A percentile compares a stretch with the other conserved stretches of the same genome.
phyloP scores from a whole-genome alignment of 2,329 filamentous ascomycete genomes.

The Diaporthe destruens region DNA sequence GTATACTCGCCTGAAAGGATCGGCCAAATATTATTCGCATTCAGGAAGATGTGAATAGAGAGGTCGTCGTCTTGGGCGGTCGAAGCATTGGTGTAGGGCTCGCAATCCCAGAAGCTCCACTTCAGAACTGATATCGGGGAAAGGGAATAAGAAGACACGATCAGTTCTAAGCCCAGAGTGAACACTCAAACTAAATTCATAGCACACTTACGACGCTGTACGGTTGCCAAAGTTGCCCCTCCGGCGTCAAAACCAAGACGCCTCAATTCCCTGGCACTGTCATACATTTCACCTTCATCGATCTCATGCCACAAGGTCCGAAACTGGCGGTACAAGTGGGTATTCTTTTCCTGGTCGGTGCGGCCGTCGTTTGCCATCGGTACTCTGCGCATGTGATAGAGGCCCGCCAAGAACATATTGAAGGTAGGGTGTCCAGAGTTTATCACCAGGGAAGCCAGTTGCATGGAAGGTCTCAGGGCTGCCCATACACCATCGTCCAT shows the following conservation, averaged over 20 bases:
- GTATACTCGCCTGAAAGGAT: background rate
- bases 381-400: conserved; percentile 3
- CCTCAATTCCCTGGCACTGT: background rate
- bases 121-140: background rate
- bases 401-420: background rate
- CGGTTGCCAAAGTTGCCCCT: background rate
- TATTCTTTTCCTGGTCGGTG: background rate
- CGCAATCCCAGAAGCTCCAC: background rate
- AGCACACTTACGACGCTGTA: background rate
- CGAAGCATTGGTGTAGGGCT: background rate
- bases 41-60: background rate
- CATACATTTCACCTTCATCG: background rate
- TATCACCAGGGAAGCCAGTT: background rate
- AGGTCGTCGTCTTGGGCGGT: background rate
- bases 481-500: background rate
- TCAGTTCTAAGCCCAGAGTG: background rate
- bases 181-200: background rate
- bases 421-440: background rate
- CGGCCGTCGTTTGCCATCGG: background rate
- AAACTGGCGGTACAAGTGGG: background rate
- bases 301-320: background rate
- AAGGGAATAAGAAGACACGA: background rate
- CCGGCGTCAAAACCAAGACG: background rate
- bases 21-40: background rate
- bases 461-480: background rate